Conservation (phyloP, 225 moss, liverwort and hornwort species). For the Pseudoscleropodium purum region DNA sequence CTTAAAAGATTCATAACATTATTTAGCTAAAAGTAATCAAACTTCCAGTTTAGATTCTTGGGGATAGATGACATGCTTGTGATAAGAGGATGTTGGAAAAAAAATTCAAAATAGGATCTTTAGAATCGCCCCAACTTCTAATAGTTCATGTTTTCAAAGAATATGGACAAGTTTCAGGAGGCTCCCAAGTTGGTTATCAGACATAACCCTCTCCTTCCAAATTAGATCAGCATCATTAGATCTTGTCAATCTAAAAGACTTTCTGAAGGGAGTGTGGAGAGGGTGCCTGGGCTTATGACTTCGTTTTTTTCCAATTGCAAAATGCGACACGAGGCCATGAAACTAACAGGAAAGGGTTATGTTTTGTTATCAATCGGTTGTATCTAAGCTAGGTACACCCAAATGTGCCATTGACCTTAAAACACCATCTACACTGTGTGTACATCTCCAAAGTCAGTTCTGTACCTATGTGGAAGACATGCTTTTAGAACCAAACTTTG, state of each 20-base stretch:
- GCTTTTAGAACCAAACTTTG: too few species aligned
- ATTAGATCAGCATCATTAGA: background rate
- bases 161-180: background rate
- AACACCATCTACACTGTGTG: too few species aligned
- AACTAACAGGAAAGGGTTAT: background rate
- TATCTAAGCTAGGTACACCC: too few species aligned
- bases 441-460: too few species aligned
- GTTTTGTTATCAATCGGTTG: background rate
- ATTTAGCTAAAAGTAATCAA: background rate
- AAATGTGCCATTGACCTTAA: too few species aligned
- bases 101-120: background rate
- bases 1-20: background rate
- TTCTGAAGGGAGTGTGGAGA: background rate
- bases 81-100: background rate
- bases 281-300: too few species aligned
- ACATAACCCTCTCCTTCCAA: background rate
- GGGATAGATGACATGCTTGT: background rate
- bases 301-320: background rate
- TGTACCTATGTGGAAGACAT: too few species aligned
- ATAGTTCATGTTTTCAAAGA: background rate
- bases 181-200: background rate
- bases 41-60: background rate
- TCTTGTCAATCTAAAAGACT: background rate
- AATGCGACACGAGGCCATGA: background rate
- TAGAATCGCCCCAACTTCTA: background rate